phyloP scores from a whole-genome alignment of 2,329 filamentous ascomycete genomes.

The Fusarium haematococcum region DNA sequence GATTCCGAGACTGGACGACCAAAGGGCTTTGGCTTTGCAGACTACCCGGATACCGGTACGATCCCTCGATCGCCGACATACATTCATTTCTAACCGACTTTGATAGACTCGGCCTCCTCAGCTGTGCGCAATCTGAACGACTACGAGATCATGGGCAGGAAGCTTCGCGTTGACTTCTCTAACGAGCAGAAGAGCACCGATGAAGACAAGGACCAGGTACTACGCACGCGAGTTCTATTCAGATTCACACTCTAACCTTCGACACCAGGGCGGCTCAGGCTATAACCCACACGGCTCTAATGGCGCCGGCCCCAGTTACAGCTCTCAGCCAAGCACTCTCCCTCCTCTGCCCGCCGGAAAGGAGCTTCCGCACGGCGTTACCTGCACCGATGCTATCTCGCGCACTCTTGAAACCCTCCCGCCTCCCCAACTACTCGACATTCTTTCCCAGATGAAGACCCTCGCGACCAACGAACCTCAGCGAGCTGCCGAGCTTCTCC shows the following conservation, averaged over 20 bases:
- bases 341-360: slow-evolving; percentile 87
- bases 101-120: slow-evolving; percentile 81
- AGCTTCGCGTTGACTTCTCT: slow-evolving; percentile 94
- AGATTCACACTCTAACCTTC: background rate
- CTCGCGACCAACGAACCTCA: slow-evolving; percentile 84
- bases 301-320: slow-evolving; percentile 49
- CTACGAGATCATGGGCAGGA: slow-evolving; percentile 93
- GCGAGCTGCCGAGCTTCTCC: slow-evolving; percentile 86
- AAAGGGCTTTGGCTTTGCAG: slow-evolving; percentile 96
- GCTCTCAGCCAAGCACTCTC: slow-evolving; percentile 63
- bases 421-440: slow-evolving; percentile 89
- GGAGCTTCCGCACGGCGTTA: slow-evolving; percentile 85
- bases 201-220: slow-evolving; percentile 52
- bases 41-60: slow-evolving; percentile 90
- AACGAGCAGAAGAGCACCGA: slow-evolving; percentile 87
- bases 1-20: slow-evolving; percentile 94
- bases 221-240: background rate
- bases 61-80: background rate
- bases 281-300: slow-evolving; percentile 49
- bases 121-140: slow-evolving; percentile 97
- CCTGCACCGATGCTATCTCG: slow-evolving; percentile 90
- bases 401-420: slow-evolving; percentile 89
- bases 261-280: slow-evolving; percentile 29
- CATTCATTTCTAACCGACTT: slow-evolving; percentile 25
- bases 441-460: slow-evolving; percentile 93